Conservation (phyloP, 1,284 basidiomycete genomes). For the Filobasidium uniguttulatum region DNA sequence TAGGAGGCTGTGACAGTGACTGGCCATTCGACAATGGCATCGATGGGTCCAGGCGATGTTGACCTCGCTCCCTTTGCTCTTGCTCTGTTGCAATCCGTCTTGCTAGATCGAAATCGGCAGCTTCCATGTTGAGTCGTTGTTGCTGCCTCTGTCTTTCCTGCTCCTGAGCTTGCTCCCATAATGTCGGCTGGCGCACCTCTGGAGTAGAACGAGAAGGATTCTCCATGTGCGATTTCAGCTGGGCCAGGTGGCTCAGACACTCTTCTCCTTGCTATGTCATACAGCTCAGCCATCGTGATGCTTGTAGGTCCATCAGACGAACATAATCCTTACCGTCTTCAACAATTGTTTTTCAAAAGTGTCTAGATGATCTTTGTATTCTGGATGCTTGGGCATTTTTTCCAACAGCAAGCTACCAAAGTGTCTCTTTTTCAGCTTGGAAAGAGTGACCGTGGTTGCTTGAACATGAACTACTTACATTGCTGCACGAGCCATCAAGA, state of each 20-base stretch:
- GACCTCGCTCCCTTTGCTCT: too few species aligned
- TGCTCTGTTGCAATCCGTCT: too few species aligned
- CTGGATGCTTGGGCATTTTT: conserved; percentile 11
- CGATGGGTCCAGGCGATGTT: too few species aligned
- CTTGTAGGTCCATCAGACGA: not conserved
- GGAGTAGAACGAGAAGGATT: not conserved
- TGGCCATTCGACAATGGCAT: too few species aligned
- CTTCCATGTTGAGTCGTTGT: not conserved
- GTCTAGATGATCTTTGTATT: conserved; percentile 2
- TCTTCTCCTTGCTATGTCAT: not conserved
- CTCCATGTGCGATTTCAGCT: not conserved
- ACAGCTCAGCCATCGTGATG: too few species aligned
- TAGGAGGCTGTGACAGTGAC: too few species aligned
- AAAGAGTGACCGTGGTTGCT: not conserved
- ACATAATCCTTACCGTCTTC: not conserved
- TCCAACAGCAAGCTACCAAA: conserved; percentile 8
- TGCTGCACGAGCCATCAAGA: conserved; percentile 13
- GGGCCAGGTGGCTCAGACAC: not conserved
- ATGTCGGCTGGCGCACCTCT: not conserved
- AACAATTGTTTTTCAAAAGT: conserved; percentile 1
- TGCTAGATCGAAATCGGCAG: not conserved
- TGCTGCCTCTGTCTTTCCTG: too few species aligned
- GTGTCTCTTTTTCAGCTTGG: not conserved
- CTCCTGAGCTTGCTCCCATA: too few species aligned
- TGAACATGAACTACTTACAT: conserved; percentile 7